Evolutionary conservation across 1,284 basidiomycete genomes (phyloP).

Genomic region (Schizopora paradoxa): DNA sequence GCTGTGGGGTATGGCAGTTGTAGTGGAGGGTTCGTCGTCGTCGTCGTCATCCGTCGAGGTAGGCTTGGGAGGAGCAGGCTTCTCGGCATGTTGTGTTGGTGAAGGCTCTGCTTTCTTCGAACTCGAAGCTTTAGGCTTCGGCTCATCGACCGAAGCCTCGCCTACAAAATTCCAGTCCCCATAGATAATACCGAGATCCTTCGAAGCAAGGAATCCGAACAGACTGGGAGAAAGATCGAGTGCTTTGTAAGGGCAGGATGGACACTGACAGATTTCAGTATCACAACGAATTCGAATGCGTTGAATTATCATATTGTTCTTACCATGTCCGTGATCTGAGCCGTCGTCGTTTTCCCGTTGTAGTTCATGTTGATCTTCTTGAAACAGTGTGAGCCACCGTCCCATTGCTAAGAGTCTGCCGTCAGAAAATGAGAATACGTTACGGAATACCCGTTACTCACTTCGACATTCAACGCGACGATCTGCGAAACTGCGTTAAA

Average conservation of each 20-base stretch:
- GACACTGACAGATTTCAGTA: slow-evolving; percentile 29
- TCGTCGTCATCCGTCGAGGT: slow-evolving; percentile 1
- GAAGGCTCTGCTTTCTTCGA: no score
- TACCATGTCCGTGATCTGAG: slow-evolving; percentile 41
- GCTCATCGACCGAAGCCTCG: slow-evolving; percentile 17
- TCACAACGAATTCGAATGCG: not conserved
- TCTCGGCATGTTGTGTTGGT: slow-evolving; percentile 11
- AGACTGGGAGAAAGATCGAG: slow-evolving; percentile 46
- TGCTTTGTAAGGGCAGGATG: slow-evolving; percentile 35
- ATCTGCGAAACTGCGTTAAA: slow-evolving; percentile 25
- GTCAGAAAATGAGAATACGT: slow-evolving; percentile 2
- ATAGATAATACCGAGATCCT: slow-evolving; percentile 31
- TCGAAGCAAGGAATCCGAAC: slow-evolving; percentile 38
- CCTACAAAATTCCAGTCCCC: slow-evolving; percentile 36
- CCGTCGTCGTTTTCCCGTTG: slow-evolving; percentile 39
- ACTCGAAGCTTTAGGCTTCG: slow-evolving; percentile 12
- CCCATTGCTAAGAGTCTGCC: slow-evolving; percentile 25
- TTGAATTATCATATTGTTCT: slow-evolving; percentile 12
- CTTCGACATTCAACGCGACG: slow-evolving; percentile 34
- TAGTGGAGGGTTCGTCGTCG: no score
- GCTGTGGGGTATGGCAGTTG: no score
- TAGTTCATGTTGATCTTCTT: slow-evolving; percentile 43
- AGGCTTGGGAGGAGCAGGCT: slow-evolving; percentile 3
- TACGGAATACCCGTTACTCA: slow-evolving; percentile 22
- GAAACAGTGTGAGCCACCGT: slow-evolving; percentile 38